Percentiles rank a stretch among this genome's conserved stretches.
phyloP scores from a whole-genome alignment of 805 yeast genomes.

The Saturnispora sanitii region DNA sequence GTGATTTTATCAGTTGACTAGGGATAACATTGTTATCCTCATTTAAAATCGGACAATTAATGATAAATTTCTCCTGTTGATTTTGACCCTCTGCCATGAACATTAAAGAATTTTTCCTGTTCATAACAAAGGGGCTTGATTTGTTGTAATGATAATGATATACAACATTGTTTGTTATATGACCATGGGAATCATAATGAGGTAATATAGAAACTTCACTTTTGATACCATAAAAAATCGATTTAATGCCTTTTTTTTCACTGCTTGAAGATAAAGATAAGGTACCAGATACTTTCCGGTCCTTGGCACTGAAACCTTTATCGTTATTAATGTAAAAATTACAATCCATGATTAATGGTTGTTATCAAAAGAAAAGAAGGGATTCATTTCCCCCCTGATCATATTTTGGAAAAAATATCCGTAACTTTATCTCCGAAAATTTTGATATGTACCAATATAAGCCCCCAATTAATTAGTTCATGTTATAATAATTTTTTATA shows the following conservation, averaged over 20 bases:
- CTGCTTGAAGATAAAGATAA: background rate
- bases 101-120: background rate
- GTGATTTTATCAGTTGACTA: background rate
- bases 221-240: background rate
- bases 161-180: background rate
- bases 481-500: no score
- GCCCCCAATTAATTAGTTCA: no score
- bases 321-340: background rate
- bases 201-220: background rate
- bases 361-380: no score
- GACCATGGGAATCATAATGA: conserved; percentile 1
- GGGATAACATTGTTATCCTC: background rate
- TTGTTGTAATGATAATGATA: background rate
- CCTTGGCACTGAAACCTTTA: background rate
- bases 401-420: no score
- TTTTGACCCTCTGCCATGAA: background rate
- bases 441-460: no score
- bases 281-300: background rate
- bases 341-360: conserved; percentile 1
- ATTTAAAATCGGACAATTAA: background rate
- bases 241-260: background rate
- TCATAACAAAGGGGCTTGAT: background rate
- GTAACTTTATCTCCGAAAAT: no score
- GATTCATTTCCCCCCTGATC: no score
- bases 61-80: background rate